phyloP scores from a whole-genome alignment of 2,329 filamentous ascomycete genomes.

The Elsinoe australis region DNA sequence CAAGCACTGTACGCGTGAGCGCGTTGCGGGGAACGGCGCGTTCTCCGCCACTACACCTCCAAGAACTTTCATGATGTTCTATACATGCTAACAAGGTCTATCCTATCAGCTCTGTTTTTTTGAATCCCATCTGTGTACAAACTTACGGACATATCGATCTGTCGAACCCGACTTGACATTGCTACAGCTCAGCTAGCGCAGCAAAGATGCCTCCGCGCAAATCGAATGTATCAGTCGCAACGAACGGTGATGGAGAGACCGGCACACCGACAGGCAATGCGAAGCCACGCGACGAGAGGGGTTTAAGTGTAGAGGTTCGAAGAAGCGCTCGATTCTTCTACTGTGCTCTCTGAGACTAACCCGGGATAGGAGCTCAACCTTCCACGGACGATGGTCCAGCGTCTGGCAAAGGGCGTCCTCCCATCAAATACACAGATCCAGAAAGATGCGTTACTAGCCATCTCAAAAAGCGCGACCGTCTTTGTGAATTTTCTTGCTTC shows the following conservation, averaged over 20 bases:
- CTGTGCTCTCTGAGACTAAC: slow-evolving; percentile 19
- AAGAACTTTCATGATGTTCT: no score
- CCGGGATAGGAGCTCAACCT: slow-evolving; percentile 60
- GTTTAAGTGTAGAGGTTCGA: slow-evolving; percentile 39
- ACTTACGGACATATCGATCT: no score
- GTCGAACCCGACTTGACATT: no score
- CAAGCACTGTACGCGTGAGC: neutral
- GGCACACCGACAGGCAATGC: slow-evolving; percentile 24
- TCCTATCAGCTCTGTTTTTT: neutral
- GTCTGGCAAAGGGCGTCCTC: slow-evolving; percentile 70
- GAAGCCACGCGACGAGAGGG: slow-evolving; percentile 22
- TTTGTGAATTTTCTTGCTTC: slow-evolving; percentile 74
- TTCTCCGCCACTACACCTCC: neutral
- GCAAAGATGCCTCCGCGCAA: slow-evolving; percentile 46
- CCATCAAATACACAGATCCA: slow-evolving; percentile 77
- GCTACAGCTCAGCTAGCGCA: no score
- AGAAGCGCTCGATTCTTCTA: slow-evolving; percentile 1
- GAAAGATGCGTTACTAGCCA: slow-evolving; percentile 68
- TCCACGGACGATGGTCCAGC: slow-evolving; percentile 72
- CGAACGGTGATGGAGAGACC: slow-evolving; percentile 33
- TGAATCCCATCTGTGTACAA: no score
- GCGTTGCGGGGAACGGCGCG: neutral
- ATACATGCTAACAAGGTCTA: no score
- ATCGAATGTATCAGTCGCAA: slow-evolving; percentile 38
- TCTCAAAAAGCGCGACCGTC: slow-evolving; percentile 74